Evolutionary conservation across 148 eudicot species (phyloP).

Genomic region (Rhododendron simsii): DNA sequence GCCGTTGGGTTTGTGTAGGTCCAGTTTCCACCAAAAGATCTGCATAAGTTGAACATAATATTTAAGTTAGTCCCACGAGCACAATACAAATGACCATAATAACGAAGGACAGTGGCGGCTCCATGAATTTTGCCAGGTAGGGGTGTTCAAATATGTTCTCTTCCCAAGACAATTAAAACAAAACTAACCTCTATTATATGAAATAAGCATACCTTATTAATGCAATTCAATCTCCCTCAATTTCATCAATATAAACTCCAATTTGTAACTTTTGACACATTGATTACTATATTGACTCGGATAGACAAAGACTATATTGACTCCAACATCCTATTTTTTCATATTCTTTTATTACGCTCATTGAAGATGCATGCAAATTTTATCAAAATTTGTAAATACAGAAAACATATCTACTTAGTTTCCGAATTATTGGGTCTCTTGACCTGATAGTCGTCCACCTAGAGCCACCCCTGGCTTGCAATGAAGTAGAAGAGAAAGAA

Average conservation of each 20-base stretch:
- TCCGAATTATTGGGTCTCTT: background rate
- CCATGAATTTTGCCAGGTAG: background rate
- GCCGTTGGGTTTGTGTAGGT: constrained; percentile 72
- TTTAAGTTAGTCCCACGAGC: background rate
- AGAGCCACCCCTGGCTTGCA: background rate
- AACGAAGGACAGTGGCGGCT: background rate
- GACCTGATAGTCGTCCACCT: background rate
- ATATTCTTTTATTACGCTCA: background rate
- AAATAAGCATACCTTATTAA: background rate
- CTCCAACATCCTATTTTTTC: background rate
- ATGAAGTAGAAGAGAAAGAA: background rate
- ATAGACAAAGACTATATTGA: background rate
- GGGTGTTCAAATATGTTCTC: background rate
- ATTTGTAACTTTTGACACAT: background rate
- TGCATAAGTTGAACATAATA: constrained; percentile 23
- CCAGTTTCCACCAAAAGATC: constrained; percentile 77
- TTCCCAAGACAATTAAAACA: background rate
- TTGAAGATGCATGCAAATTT: background rate
- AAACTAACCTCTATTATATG: background rate
- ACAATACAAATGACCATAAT: background rate
- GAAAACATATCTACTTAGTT: background rate
- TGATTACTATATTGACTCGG: background rate
- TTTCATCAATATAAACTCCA: background rate
- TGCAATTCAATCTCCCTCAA: background rate
- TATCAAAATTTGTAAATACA: background rate